These are phyloP conservation scores for Chondrostereum purpureum DNA, from an alignment of 1,284 basidiomycete genomes.

Conservation along the genomic window DNA sequence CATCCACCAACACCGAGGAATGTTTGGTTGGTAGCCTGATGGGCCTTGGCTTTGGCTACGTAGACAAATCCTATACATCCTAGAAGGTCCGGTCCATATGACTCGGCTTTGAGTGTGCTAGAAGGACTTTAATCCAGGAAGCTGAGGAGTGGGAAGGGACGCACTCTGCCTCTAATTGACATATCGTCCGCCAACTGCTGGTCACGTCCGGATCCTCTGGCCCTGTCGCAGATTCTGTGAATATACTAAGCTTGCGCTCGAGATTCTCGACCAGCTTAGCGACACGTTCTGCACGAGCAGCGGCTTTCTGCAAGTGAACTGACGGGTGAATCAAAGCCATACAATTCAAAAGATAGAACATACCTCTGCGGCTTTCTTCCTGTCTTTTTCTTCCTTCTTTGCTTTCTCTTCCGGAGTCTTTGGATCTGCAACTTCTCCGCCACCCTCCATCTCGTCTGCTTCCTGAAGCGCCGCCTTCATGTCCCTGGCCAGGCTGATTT, in stretches of 20 bases:
- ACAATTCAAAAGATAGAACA: slow-evolving; percentile 13
- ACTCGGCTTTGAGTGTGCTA: slow-evolving; percentile 80
- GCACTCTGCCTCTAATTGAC: slow-evolving; percentile 77
- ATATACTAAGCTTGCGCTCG: slow-evolving; percentile 84
- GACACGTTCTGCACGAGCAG: slow-evolving; percentile 73
- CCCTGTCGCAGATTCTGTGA: slow-evolving; percentile 82
- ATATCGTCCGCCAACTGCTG: slow-evolving; percentile 70
- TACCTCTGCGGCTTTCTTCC: slow-evolving; percentile 65
- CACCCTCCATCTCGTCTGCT: slow-evolving; percentile 72
- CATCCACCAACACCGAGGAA: slow-evolving; percentile 84
- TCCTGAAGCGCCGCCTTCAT: slow-evolving; percentile 98
- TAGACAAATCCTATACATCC: slow-evolving; percentile 93
- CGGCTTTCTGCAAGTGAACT: slow-evolving; percentile 57
- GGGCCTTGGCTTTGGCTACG: slow-evolving; percentile 74
- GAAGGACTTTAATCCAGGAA: slow-evolving; percentile 5
- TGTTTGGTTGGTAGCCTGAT: slow-evolving; percentile 58
- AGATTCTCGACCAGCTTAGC: slow-evolving; percentile 80
- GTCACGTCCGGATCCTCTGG: slow-evolving; percentile 68
- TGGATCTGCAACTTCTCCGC: slow-evolving; percentile 30
- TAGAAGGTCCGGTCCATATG: slow-evolving; percentile 89
- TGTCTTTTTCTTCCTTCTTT: slow-evolving; percentile 71
- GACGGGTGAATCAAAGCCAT: slow-evolving; percentile 5
- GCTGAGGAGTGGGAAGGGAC: slow-evolving; percentile 23
- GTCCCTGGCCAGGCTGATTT: slow-evolving; percentile 82
- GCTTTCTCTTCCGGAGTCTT: slow-evolving; percentile 75